Conservation (phyloP, 495 filamentous ascomycete species). For the Neurospora sp. region DNA sequence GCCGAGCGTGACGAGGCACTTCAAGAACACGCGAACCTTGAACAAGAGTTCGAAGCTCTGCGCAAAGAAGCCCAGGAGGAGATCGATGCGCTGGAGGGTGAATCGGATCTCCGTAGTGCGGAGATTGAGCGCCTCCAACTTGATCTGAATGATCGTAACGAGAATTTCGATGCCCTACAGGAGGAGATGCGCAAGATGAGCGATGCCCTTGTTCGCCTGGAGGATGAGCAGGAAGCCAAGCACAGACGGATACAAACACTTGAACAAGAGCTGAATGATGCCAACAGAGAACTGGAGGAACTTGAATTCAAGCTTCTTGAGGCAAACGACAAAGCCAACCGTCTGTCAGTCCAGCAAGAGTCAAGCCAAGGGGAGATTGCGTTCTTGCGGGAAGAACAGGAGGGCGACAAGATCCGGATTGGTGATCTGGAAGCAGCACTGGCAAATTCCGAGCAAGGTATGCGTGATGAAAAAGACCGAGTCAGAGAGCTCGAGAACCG, state of each 20-base stretch:
- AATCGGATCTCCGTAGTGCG: slow-evolving; percentile 60
- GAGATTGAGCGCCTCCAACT: slow-evolving; percentile 61
- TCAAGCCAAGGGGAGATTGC: slow-evolving; percentile 86
- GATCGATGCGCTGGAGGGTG: slow-evolving; percentile 71
- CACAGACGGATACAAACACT: slow-evolving; percentile 54
- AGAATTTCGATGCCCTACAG: slow-evolving; percentile 77
- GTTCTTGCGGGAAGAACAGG: slow-evolving; percentile 94
- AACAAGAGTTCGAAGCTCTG: slow-evolving; percentile 69
- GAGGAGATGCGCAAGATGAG: slow-evolving; percentile 84
- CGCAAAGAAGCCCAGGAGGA: slow-evolving; percentile 73
- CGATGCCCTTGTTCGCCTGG: slow-evolving; percentile 71
- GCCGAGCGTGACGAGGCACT: slow-evolving; percentile 80
- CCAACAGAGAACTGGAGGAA: slow-evolving; percentile 66
- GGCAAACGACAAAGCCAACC: slow-evolving; percentile 72
- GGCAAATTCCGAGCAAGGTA: slow-evolving; percentile 56
- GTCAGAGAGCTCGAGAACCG: slow-evolving; percentile 67
- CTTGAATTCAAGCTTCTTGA: slow-evolving; percentile 68
- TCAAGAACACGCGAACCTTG: slow-evolving; percentile 64
- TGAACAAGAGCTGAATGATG: slow-evolving; percentile 62
- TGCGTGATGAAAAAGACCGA: slow-evolving; percentile 75
- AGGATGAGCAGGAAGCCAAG: slow-evolving; percentile 72
- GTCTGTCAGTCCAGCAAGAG: slow-evolving; percentile 82
- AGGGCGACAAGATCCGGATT: slow-evolving; percentile 95
- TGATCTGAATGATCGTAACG: slow-evolving; percentile 59
- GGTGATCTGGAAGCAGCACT: slow-evolving; percentile 78